phyloP scores from a whole-genome alignment of 2,329 filamentous ascomycete genomes.

The Colletotrichum endophyticum region DNA sequence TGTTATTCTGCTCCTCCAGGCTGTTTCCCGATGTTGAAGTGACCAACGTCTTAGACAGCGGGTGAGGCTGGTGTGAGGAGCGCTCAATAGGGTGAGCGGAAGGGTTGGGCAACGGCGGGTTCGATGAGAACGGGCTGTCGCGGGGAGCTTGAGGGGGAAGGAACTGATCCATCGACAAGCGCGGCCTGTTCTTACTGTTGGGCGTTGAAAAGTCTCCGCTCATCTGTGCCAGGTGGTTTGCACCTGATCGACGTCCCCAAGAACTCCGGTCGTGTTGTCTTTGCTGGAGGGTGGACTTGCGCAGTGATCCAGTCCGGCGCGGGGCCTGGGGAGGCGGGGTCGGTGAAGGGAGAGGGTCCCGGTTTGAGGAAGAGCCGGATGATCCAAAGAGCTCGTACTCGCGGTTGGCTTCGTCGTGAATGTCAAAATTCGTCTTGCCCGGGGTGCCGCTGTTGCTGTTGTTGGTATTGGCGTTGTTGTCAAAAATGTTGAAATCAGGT shows the following conservation, averaged over 20 bases:
- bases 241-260: conserved; percentile 64
- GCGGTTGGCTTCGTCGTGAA: conserved; percentile 41
- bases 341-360: conserved; percentile 48
- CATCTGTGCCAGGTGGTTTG: conserved; percentile 57
- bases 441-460: conserved; percentile 49
- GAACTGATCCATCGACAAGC: conserved; percentile 82
- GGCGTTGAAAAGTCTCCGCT: conserved; percentile 61
- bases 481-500: conserved; percentile 77
- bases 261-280: conserved; percentile 73
- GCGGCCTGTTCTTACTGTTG: conserved; percentile 65
- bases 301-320: conserved; percentile 76
- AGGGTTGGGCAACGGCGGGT: conserved; percentile 56
- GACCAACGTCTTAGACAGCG: conserved; percentile 84
- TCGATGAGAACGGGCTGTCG: conserved; percentile 68
- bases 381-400: conserved; percentile 60
- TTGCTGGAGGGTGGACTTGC: conserved; percentile 88
- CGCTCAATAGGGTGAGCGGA: conserved; percentile 55
- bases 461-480: conserved; percentile 47
- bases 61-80: conserved; percentile 69
- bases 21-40: conserved; percentile 87
- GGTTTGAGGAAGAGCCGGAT: conserved; percentile 29
- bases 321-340: conserved; percentile 61
- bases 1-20: conserved; percentile 66
- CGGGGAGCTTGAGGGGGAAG: conserved; percentile 65
- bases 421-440: conserved; percentile 47